These are phyloP conservation scores for Nelumbo lutea DNA, from an alignment of 164 flowering plant species.

Conservation along the genomic window DNA sequence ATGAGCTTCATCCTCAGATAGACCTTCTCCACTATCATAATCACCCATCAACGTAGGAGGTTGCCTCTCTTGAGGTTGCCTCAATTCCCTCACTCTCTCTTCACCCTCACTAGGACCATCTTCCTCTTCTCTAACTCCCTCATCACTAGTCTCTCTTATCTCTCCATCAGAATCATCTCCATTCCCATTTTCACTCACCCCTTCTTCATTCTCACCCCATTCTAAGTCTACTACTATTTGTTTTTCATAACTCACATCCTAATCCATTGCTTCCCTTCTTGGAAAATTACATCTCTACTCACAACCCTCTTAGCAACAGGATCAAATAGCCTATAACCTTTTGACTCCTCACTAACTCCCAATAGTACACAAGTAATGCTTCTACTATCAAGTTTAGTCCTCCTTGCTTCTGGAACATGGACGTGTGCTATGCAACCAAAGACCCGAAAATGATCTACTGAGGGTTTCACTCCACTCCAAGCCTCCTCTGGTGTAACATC, in stretches of 20 bases:
- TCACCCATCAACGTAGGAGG: neutral
- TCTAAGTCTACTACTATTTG: constrained; percentile 3
- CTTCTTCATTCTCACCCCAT: constrained; percentile 11
- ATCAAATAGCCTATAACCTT: constrained; percentile 6
- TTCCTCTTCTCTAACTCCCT: neutral
- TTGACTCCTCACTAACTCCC: too few species aligned
- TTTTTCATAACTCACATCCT: constrained; percentile 7
- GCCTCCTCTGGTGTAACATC: too few species aligned
- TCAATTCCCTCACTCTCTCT: constrained; percentile 8
- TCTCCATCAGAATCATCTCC: constrained; percentile 4
- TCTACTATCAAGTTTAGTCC: constrained; percentile 8
- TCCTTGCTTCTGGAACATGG: neutral
- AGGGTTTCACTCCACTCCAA: too few species aligned
- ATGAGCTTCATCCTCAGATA: constrained; percentile 11
- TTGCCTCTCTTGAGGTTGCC: neutral
- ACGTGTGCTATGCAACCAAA: neutral
- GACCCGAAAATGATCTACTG: too few species aligned
- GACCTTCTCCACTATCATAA: constrained; percentile 6
- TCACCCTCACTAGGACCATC: constrained; percentile 9
- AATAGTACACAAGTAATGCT: neutral
- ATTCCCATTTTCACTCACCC: constrained; percentile 13
- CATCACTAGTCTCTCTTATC: constrained; percentile 8
- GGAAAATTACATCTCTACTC: neutral
- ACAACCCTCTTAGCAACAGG: neutral
- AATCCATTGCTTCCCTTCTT: constrained; percentile 1